Percentiles rank a stretch among this genome's conserved stretches.
phyloP scores from a whole-genome alignment of 2,329 filamentous ascomycete species.

The Aspergillus quadrilineatus region DNA sequence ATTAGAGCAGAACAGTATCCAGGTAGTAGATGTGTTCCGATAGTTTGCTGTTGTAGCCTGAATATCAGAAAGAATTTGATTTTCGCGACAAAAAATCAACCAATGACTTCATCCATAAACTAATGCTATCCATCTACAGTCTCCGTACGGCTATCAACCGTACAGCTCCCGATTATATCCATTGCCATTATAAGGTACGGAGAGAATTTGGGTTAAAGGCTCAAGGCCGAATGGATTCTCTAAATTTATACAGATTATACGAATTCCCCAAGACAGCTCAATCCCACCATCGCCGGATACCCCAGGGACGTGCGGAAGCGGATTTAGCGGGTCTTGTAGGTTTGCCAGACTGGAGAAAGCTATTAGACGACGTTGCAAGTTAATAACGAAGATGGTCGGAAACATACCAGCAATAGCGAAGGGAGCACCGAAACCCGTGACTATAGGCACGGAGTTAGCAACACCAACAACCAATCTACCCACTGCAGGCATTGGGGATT shows the following conservation, averaged over 20 bases:
- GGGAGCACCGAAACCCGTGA: constrained; percentile 57
- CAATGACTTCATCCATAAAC: constrained; percentile 47
- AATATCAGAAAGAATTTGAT: constrained; percentile 39
- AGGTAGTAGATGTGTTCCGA: constrained; percentile 11
- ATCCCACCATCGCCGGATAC: constrained; percentile 22
- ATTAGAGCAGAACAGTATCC: not conserved
- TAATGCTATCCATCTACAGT: constrained; percentile 23
- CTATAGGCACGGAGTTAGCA: constrained; percentile 48
- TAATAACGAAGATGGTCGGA: not conserved
- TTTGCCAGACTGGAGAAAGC: constrained; percentile 61
- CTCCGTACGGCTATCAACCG: constrained; percentile 13
- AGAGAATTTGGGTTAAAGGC: constrained; percentile 7
- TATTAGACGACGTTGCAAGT: constrained; percentile 22
- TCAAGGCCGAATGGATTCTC: constrained; percentile 33
- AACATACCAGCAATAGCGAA: constrained; percentile 64
- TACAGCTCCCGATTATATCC: constrained; percentile 15
- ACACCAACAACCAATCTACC: not conserved
- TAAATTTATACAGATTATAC: constrained; percentile 43
- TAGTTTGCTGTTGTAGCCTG: constrained; percentile 4
- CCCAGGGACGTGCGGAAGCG: constrained; percentile 19
- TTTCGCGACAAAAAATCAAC: constrained; percentile 37
- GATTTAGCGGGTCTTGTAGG: constrained; percentile 58
- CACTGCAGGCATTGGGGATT: constrained; percentile 3
- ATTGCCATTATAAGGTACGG: not conserved
- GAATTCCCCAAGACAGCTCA: constrained; percentile 24